Base-by-base conservation (phyloP, 768 basidiomycete species). In the Boletus tylopilopsis region DNA sequence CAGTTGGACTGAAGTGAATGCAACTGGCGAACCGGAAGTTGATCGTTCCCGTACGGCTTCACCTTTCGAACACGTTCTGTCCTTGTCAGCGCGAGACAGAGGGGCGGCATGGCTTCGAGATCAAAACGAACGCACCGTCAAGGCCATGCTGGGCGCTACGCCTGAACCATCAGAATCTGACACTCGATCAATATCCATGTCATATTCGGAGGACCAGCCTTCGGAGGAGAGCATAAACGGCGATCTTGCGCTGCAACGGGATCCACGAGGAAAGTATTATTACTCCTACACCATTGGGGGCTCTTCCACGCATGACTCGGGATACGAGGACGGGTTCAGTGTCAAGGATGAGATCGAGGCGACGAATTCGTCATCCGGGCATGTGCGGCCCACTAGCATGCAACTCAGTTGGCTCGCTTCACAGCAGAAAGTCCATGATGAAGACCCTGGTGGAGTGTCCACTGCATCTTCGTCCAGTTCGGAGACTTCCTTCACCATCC, bases 61-160 rank as follows among this genome's bases (percentile, higher is more conserved):
- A 5, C 68, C 78, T 19, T 68, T 73, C 37, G 60, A 65, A 48
- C 58, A 61, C 6, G 73, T 75, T 4, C 66, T 73, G 22, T 64
- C 78, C 21, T 53, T 70, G 23, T 71, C 74, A n/a, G 76, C 76
- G 6, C 76, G 75, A 47, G 82, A 86, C 61, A 79, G 88, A 9
- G 87, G 89, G 0, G 81, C 80, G 7, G 80, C 85, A 23, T 94
- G 92, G 92, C 66, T 95, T 37, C 77, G 79, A 30, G 90, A 94
- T 58, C 92, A 95, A 66, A 87, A 81, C 42, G 76, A 80, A 27
- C 78, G 88, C 12, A 75, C 78, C 0, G 75, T 84, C 42, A 77
- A 79, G 38, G 76, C 77, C 18, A 80, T 80, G 72, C 69, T 86
- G 7, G 85, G 85, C 16, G 63, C 68, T 32, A 66, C 67, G 12